Conservation (phyloP, 164 flowering plant species). For the Magnolia changhungtana region DNA sequence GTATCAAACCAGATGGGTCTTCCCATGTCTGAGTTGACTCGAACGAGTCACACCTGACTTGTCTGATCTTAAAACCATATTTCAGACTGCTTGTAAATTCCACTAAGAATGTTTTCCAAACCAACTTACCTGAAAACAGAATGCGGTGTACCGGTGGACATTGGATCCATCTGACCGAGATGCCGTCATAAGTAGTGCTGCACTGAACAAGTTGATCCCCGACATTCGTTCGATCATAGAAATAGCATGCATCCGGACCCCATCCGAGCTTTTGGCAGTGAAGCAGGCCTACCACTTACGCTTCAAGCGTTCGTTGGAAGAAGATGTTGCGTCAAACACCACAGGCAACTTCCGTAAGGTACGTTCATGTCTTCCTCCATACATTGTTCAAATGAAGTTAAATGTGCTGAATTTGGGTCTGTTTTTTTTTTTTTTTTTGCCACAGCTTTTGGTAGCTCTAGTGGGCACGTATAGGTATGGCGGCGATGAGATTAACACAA, state of each 20-base stretch:
- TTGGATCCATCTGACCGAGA: conserved; percentile 76
- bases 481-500: conserved; percentile 57
- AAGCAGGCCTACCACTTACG: conserved; percentile 71
- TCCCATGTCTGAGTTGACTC: background rate
- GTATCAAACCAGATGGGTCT: background rate
- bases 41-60: background rate
- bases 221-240: conserved; percentile 56
- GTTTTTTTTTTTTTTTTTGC: background rate
- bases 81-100: background rate
- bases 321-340: conserved; percentile 69
- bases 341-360: conserved; percentile 72
- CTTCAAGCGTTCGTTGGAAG: conserved; percentile 69
- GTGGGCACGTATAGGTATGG: conserved; percentile 40
- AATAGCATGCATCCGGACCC: conserved; percentile 44
- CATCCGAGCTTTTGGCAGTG: conserved; percentile 51
- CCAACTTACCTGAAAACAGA: conserved; percentile 18
- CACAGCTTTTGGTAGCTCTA: conserved; percentile 44
- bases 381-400: background rate
- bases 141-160: conserved; percentile 57
- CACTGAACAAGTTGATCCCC: conserved; percentile 31
- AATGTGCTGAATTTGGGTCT: too few species aligned
- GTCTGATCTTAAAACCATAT: background rate
- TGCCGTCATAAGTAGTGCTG: conserved; percentile 58
- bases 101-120: background rate
- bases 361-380: background rate